Percentiles rank a stretch among this genome's conserved stretches.
These are phyloP conservation scores for Urochloa ruziziensis DNA, from an alignment of 176 grass and related monocot species.

Conservation along the genomic window DNA sequence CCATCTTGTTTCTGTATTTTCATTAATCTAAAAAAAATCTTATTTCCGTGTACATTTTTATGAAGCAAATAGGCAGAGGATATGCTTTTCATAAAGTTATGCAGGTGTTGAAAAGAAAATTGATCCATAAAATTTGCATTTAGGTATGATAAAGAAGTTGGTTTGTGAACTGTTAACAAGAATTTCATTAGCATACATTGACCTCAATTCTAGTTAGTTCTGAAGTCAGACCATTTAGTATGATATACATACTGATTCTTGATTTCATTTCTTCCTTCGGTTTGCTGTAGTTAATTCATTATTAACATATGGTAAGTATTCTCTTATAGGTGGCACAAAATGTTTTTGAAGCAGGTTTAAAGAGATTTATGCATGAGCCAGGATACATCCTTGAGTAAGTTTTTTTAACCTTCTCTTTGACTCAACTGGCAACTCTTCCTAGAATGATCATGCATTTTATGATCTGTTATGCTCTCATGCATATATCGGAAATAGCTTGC, in stretches of 20 bases:
- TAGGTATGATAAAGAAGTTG: not conserved
- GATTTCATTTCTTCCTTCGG: not conserved
- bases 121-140: not conserved
- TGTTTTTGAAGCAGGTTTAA: constrained; percentile 97
- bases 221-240: not conserved
- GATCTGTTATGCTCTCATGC: not conserved
- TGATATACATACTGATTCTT: not conserved
- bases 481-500: not conserved
- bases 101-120: not conserved
- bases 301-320: constrained; percentile 18
- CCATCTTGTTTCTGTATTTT: not conserved
- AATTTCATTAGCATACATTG: not conserved
- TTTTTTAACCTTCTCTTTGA: not conserved
- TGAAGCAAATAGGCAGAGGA: not conserved
- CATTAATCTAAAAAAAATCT: no score
- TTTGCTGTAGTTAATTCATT: not conserved
- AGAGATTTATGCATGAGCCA: constrained; percentile 91
- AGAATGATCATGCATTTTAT: constrained; percentile 2
- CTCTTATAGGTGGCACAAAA: constrained; percentile 75
- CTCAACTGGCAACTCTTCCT: not conserved
- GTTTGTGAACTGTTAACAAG: not conserved
- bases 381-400: constrained; percentile 92
- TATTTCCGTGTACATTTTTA: not conserved
- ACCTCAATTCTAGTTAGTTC: not conserved
- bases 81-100: not conserved